A percentile compares a stretch with the other conserved stretches of the same genome.
Evolutionary conservation across 2,329 filamentous ascomycete genomes (phyloP).

Genomic region (Drechslerella dactyloides): DNA sequence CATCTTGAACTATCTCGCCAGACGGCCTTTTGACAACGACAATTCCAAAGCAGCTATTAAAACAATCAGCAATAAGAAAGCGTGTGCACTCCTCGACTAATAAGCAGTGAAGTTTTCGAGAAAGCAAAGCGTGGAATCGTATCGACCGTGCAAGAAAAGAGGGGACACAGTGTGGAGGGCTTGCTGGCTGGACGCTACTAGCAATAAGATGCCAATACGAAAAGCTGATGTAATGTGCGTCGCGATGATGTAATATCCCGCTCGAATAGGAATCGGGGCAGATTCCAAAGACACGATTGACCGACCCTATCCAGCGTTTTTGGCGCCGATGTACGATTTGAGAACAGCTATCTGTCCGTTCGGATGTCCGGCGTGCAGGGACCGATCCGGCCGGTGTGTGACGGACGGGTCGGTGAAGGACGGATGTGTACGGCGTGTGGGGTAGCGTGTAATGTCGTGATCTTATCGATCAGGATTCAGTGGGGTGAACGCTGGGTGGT

Average conservation of each 20-base stretch:
- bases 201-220: conserved; percentile 8
- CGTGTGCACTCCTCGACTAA: no score
- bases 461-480: conserved; percentile 12
- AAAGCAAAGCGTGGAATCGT: conserved; percentile 11
- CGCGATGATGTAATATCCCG: conserved; percentile 51
- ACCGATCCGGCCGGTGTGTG: conserved; percentile 7
- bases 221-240: conserved; percentile 30
- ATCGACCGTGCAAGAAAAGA: background rate
- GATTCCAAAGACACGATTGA: conserved; percentile 3
- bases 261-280: conserved; percentile 50
- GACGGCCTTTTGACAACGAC: background rate
- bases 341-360: no score
- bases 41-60: no score
- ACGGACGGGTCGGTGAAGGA: conserved; percentile 3
- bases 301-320: background rate
- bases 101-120: background rate
- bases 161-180: conserved; percentile 4
- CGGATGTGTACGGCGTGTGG: no score
- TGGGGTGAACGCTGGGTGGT: background rate
- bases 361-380: background rate
- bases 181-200: conserved; percentile 4
- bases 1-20: conserved; percentile 17
- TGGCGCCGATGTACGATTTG: no score
- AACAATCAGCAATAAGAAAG: no score
- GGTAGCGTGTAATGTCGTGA: conserved; percentile 17